A percentile compares a stretch with the other conserved stretches of the same genome.
phyloP scores from a whole-genome alignment of 768 basidiomycete genomes.

The Auriculariales sp. region DNA sequence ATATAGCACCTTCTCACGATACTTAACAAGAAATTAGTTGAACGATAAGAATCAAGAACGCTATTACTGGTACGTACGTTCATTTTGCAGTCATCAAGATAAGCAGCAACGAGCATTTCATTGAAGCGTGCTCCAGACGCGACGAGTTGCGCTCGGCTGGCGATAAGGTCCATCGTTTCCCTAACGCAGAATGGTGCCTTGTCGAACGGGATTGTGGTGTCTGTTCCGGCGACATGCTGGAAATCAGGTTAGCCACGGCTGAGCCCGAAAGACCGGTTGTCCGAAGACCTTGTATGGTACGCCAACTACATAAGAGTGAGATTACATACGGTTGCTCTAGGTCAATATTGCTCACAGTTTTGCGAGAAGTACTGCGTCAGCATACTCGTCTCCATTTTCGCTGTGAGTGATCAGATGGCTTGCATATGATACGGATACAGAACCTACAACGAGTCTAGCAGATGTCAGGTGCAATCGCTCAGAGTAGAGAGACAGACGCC shows the following conservation, averaged over 20 bases:
- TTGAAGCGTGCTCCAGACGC: constrained; percentile 36
- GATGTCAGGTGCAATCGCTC: constrained; percentile 6
- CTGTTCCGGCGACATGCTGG: constrained; percentile 68
- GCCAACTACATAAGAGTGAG: constrained; percentile 34
- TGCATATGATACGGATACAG: neutral
- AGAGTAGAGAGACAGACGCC: neutral
- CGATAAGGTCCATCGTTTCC: constrained; percentile 43
- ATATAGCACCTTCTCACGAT: too few relatives aligned
- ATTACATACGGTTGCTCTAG: neutral
- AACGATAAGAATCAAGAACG: too few relatives aligned
- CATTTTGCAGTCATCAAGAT: constrained; percentile 80
- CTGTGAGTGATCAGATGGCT: neutral
- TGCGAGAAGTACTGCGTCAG: constrained; percentile 78
- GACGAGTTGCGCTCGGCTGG: constrained; percentile 36
- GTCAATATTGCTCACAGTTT: constrained; percentile 38
- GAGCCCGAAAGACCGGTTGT: neutral
- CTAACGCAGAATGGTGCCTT: constrained; percentile 43
- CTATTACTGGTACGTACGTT: too few relatives aligned
- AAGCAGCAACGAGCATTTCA: constrained; percentile 67
- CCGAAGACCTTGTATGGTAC: constrained; percentile 56
- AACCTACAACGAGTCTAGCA: constrained; percentile 54
- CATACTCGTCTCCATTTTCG: constrained; percentile 12
- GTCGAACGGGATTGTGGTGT: constrained; percentile 46
- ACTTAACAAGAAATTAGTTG: too few relatives aligned
- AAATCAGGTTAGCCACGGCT: neutral